These are phyloP conservation scores for Saccharomycopsis crataegensis DNA, from an alignment of 1,139 yeast genomes.

Conservation along the genomic window DNA sequence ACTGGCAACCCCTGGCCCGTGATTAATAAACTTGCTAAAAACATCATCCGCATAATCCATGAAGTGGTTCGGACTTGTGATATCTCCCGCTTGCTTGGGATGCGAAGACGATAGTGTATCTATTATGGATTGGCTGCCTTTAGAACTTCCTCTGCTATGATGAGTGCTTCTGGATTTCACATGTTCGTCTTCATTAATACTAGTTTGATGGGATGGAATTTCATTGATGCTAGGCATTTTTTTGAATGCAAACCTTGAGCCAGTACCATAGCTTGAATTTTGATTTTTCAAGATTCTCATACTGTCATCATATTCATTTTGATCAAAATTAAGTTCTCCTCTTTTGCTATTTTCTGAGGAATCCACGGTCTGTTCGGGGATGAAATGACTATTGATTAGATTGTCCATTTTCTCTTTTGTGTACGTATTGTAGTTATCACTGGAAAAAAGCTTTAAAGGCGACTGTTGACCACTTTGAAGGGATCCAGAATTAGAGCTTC, in stretches of 20 bases:
- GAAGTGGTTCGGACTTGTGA: background rate
- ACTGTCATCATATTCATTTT: background rate
- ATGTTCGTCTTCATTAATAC: background rate
- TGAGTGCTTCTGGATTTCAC: background rate
- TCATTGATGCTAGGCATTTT: conserved; percentile 3
- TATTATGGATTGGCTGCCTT: background rate
- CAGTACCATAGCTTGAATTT: background rate
- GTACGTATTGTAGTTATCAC: conserved; percentile 28
- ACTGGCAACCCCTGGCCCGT: conserved; percentile 15
- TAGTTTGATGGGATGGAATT: conserved; percentile 1
- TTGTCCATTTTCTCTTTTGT: conserved; percentile 18
- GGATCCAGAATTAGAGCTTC: conserved; percentile 10
- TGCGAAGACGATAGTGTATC: background rate
- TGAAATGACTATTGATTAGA: conserved; percentile 5
- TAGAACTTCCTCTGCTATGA: conserved; percentile 4
- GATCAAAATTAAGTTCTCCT: no score
- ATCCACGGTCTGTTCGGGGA: background rate
- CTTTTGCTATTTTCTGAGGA: background rate
- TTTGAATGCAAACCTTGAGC: background rate
- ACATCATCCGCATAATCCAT: conserved; percentile 15
- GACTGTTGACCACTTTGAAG: conserved; percentile 25
- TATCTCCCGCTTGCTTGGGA: conserved; percentile 9
- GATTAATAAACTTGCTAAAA: conserved; percentile 12
- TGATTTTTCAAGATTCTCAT: background rate
- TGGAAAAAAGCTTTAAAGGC: conserved; percentile 35